Conservation (phyloP, 805 yeast species). For the Lachancea waltii region DNA sequence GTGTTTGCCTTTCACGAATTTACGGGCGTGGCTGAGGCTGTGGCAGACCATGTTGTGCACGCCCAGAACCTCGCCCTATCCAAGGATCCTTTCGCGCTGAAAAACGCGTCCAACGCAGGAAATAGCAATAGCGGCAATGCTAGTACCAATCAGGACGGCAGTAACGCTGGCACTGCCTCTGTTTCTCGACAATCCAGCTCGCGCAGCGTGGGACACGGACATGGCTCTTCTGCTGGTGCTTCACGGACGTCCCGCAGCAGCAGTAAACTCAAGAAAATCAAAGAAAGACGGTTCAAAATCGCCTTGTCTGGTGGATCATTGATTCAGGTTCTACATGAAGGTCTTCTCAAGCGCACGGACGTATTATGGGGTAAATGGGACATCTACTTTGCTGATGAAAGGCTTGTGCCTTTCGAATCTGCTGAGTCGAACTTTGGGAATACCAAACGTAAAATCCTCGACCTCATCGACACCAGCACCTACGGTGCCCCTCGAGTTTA, state of each 20-base stretch:
- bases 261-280: conserved; percentile 44
- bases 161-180: not conserved
- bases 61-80: conserved; percentile 62
- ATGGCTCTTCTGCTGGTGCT: conserved; percentile 3
- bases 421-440: conserved; percentile 86
- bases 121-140: conserved; percentile 7
- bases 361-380: conserved; percentile 94
- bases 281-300: conserved; percentile 72
- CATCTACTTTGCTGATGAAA: conserved; percentile 91
- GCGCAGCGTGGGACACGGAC: conserved; percentile 8
- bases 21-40: conserved; percentile 89
- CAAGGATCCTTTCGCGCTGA: conserved; percentile 7
- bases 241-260: conserved; percentile 7
- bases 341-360: conserved; percentile 66
- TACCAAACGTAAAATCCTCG: conserved; percentile 76
- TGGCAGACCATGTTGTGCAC: conserved; percentile 86
- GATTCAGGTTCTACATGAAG: conserved; percentile 79
- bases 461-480: conserved; percentile 36
- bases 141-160: conserved; percentile 9
- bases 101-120: conserved; percentile 9
- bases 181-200: conserved; percentile 9
- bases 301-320: conserved; percentile 93
- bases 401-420: conserved; percentile 81
- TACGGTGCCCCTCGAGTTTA: conserved; percentile 59
- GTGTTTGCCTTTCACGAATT: conserved; percentile 89